Evolutionary conservation across 306 rosid genomes (phyloP).

Genomic region (Cucurbita ficifolia): DNA sequence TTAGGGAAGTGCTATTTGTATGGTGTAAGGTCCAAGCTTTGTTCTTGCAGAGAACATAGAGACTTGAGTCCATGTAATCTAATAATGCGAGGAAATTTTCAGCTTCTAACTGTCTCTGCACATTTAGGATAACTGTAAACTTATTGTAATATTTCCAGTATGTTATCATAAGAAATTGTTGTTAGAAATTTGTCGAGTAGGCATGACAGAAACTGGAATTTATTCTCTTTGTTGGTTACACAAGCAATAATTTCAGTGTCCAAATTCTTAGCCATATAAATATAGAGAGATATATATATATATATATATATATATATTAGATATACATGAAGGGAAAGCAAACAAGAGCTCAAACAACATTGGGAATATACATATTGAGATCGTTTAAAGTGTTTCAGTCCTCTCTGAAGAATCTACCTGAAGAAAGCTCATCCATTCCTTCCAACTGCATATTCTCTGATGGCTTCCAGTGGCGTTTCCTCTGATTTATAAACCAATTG

Average conservation of each 20-base stretch:
- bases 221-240: constrained; percentile 17
- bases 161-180: not conserved
- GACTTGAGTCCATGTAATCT: not conserved
- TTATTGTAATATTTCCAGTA: not conserved
- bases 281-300: not conserved
- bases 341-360: not conserved
- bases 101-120: not conserved
- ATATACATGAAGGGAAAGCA: not conserved
- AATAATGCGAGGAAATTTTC: not conserved
- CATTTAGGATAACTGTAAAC: not conserved
- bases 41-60: not conserved
- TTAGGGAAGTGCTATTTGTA: not conserved
- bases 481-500: constrained; percentile 95
- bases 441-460: constrained; percentile 70
- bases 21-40: not conserved
- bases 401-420: constrained; percentile 36
- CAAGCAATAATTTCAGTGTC: constrained; percentile 1
- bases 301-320: not conserved
- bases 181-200: not conserved
- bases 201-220: not conserved
- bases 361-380: constrained; percentile 6
- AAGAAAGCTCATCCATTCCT: constrained; percentile 41
- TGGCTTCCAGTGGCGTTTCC: constrained; percentile 97
- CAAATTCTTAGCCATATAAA: not conserved
- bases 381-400: constrained; percentile 16